These are phyloP conservation scores for Penicillium sp. DNA, from an alignment of 2,329 filamentous ascomycete species.

Conservation along the genomic window DNA sequence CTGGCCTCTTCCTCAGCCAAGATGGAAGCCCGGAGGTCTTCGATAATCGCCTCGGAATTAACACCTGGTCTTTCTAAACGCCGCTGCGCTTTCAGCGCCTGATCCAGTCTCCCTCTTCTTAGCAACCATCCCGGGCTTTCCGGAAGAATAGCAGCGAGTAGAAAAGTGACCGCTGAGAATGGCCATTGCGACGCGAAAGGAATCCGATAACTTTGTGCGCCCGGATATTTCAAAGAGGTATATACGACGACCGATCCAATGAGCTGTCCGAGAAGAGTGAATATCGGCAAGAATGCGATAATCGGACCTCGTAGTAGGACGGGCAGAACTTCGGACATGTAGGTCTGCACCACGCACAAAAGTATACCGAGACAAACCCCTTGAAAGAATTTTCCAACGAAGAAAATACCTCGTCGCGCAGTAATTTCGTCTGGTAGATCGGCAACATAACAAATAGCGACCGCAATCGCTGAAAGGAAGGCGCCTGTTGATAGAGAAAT, in stretches of 20 bases:
- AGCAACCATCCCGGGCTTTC: conserved; percentile 51
- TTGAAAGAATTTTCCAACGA: conserved; percentile 46
- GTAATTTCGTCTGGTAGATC: conserved; percentile 20
- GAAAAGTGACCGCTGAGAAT: conserved; percentile 44
- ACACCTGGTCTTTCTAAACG: conserved; percentile 3
- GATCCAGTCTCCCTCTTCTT: conserved; percentile 39
- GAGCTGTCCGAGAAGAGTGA: conserved; percentile 49
- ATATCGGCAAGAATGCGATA: conserved; percentile 49
- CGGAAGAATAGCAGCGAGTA: conserved; percentile 47
- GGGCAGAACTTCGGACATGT: conserved; percentile 51
- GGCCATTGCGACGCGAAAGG: conserved; percentile 48
- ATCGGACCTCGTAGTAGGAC: conserved; percentile 45
- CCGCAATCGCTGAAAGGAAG: conserved; percentile 34
- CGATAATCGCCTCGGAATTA: conserved; percentile 9
- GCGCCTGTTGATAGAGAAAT: conserved; percentile 35
- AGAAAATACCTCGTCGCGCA: conserved; percentile 38
- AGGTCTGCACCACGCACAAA: conserved; percentile 43
- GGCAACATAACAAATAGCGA: conserved; percentile 25
- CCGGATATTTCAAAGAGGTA: conserved; percentile 29
- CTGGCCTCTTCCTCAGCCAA: conserved; percentile 43
- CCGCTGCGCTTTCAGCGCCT: conserved; percentile 14
- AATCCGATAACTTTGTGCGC: conserved; percentile 21
- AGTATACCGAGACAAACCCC: conserved; percentile 48
- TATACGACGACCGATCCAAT: conserved; percentile 35
- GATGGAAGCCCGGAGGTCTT: conserved; percentile 14